These are phyloP conservation scores for Stipa capillata DNA, from an alignment of 176 grass and related monocot species.

Conservation along the genomic window DNA sequence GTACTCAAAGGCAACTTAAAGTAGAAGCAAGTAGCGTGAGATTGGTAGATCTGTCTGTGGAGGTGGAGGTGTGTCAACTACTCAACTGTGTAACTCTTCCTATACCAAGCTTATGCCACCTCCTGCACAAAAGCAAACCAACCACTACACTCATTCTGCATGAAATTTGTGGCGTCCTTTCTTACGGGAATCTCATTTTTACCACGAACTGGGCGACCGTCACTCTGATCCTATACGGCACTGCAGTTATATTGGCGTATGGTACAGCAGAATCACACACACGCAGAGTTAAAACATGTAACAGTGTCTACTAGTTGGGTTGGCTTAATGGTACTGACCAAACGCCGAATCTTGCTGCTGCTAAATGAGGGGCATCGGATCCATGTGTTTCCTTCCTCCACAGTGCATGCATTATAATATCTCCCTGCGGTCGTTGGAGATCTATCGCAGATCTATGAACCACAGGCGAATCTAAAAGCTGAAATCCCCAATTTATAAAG, in stretches of 20 bases:
- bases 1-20: slow-evolving; percentile 7
- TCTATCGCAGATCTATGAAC: slow-evolving; percentile 1
- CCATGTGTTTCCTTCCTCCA: not conserved
- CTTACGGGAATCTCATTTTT: not conserved
- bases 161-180: not conserved
- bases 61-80: not conserved
- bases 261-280: not conserved
- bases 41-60: slow-evolving; percentile 4
- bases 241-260: not conserved
- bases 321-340: slow-evolving; percentile 11
- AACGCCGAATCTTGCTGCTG: slow-evolving; percentile 24
- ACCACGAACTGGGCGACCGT: not conserved
- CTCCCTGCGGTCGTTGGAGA: not conserved
- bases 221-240: not conserved
- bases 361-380: not conserved
- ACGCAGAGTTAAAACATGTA: not conserved
- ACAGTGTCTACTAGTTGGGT: not conserved
- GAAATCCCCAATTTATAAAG: not conserved
- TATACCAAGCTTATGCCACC: not conserved
- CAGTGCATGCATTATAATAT: slow-evolving; percentile 22
- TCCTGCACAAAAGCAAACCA: not conserved
- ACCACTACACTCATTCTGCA: not conserved
- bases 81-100: not conserved
- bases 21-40: slow-evolving; percentile 10
- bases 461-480: not conserved